These are phyloP conservation scores for Pittosporum tobira DNA, from an alignment of 129 eudicot genomes.

Conservation along the genomic window DNA sequence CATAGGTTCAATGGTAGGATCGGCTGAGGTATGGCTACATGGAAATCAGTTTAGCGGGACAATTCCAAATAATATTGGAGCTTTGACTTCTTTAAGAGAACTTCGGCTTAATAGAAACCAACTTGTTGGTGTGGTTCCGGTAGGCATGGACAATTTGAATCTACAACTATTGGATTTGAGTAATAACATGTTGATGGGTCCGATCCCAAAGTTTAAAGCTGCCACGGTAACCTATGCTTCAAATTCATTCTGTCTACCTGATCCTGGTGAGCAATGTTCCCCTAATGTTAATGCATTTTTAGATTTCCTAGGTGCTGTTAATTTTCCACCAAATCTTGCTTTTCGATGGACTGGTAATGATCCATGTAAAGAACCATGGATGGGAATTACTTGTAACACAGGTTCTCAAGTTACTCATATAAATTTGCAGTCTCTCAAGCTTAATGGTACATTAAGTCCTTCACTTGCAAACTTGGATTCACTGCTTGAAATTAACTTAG, in stretches of 20 bases:
- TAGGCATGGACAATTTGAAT: constrained; percentile 32
- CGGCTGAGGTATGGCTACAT: constrained; percentile 53
- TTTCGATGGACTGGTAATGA: constrained; percentile 49
- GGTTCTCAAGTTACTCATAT: constrained; percentile 24
- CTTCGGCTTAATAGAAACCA: constrained; percentile 45
- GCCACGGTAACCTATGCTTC: constrained; percentile 30
- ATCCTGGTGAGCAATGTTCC: constrained; percentile 46
- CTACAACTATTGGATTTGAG: constrained; percentile 37
- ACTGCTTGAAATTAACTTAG: constrained; percentile 40
- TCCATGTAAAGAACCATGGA: constrained; percentile 52
- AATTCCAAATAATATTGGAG: constrained; percentile 44
- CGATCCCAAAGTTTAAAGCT: constrained; percentile 52
- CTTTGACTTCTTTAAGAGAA: constrained; percentile 31
- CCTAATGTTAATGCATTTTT: constrained; percentile 40
- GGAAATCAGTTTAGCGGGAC: constrained; percentile 60
- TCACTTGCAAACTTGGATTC: constrained; percentile 38
- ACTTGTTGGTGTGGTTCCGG: constrained; percentile 53
- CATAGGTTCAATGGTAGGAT: constrained; percentile 37
- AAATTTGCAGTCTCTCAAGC: constrained; percentile 37
- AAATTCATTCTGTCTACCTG: constrained; percentile 42
- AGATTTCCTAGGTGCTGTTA: constrained; percentile 34
- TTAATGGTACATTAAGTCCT: constrained; percentile 58
- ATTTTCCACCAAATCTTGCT: constrained; percentile 41
- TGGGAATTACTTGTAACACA: constrained; percentile 36
- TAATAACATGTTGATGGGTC: constrained; percentile 63